Conservation (phyloP, 2,329 filamentous ascomycete genomes). For the Trichoderma koningii region DNA sequence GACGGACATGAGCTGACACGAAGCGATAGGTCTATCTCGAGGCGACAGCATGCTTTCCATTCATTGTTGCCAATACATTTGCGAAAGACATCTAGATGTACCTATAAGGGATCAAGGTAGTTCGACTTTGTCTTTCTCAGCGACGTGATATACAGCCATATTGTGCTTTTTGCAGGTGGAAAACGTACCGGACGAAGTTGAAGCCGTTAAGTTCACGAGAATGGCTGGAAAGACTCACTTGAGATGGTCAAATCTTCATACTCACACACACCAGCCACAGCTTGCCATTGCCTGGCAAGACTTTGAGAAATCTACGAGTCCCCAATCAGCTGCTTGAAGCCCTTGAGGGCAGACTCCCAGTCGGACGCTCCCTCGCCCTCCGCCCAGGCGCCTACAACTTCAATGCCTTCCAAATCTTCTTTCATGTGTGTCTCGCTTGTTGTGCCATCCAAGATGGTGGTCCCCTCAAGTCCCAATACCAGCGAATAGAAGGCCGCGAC, state of each 20-base stretch:
- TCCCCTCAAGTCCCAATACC: constrained; percentile 49
- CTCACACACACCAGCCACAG: too few species aligned
- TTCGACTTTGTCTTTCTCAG: not conserved
- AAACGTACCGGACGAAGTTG: not conserved
- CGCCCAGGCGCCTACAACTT: constrained; percentile 47
- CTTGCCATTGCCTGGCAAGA: not conserved
- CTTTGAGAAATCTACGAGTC: constrained; percentile 27
- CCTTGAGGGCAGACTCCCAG: constrained; percentile 52
- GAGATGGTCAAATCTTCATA: too few species aligned
- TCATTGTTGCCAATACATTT: constrained; percentile 69
- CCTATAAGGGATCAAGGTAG: constrained; percentile 3
- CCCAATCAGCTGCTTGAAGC: constrained; percentile 49
- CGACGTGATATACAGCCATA: not conserved
- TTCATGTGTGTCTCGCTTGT: constrained; percentile 51
- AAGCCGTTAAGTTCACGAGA: not conserved
- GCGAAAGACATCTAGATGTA: constrained; percentile 51
- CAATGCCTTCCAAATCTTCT: constrained; percentile 50
- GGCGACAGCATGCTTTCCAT: constrained; percentile 65
- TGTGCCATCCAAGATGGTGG: constrained; percentile 51
- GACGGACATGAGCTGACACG: not conserved
- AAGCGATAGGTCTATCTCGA: constrained; percentile 60
- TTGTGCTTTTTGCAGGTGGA: not conserved
- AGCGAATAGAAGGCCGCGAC: constrained; percentile 52
- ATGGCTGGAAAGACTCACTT: not conserved
- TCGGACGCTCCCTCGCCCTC: constrained; percentile 45